phyloP scores from a whole-genome alignment of 148 eudicot species.

The Arbutus unedo region DNA sequence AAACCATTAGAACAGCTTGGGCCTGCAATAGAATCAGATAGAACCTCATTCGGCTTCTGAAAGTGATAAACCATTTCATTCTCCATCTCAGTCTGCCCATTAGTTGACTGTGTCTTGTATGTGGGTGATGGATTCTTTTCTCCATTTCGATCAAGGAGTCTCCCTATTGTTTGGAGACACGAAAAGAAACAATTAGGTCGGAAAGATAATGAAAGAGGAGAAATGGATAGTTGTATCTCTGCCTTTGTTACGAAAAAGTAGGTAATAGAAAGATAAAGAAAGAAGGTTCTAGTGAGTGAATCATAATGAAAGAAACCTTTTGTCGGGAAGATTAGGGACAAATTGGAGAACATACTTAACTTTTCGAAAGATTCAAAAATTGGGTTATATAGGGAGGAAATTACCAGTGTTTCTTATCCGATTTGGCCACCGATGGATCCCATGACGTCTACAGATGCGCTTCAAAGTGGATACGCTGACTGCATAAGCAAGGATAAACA shows the following conservation, averaged over 20 bases:
- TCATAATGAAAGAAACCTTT: no score
- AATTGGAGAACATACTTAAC: background rate
- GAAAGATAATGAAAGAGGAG: no score
- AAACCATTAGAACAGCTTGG: no score
- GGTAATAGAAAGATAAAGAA: background rate
- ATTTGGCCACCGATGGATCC: constrained; percentile 77
- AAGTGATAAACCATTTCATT: background rate
- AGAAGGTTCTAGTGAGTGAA: no score
- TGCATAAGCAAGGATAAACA: constrained; percentile 26
- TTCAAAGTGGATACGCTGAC: constrained; percentile 88
- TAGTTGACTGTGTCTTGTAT: background rate
- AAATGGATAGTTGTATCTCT: constrained; percentile 15
- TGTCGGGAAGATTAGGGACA: background rate
- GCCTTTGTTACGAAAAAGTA: background rate
- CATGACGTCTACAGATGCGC: constrained; percentile 70
- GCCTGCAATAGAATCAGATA: no score
- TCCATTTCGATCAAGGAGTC: constrained; percentile 33
- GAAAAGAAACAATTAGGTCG: background rate
- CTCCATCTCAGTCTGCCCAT: background rate
- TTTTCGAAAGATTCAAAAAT: background rate
- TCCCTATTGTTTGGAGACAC: constrained; percentile 35
- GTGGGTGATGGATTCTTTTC: constrained; percentile 29
- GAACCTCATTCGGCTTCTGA: no score
- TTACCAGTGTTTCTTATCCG: constrained; percentile 61
- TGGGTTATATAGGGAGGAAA: constrained; percentile 45